Evolutionary conservation across 208 protist species (phyloP), one percentile per base, ranked within the genome.

Genomic region (Wallacemonas sp.): DNA sequence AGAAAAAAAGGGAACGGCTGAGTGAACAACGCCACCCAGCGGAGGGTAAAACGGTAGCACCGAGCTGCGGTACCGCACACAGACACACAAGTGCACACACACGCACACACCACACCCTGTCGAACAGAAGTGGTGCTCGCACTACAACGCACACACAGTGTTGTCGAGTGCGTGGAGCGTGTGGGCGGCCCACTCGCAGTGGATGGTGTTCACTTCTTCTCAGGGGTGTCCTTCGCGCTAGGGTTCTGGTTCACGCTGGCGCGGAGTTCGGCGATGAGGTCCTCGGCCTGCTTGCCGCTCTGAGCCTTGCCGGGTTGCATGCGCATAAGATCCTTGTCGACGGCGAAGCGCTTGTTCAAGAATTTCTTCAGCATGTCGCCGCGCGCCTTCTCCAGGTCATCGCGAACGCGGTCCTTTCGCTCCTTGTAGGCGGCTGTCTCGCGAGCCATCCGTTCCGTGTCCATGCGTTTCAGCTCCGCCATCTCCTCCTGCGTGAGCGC

Each of bases 281-380:
- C 91, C 8, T 96, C 87, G 10, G 87, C 74, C 15, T 79, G 88
- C 73, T 96, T 96, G 22, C 87, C 91, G 52, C 85, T 92, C 52
- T 89, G 83, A 19, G 57, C 73, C 52, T 79, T 83, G 42, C 91
- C 91, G 1, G 91, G 91, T 70, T 96, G 91, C 91, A 96, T 96
- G 58, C 91, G 85, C 83, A 89, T 83, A n/a, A 96, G 73, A 48
- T 96, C 87, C 79, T 96, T 93, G 71, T 96, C 87, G n/a, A 96
- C 91, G 13, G 86, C 84, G 64, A 91, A 96, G 15, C 91, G 82
- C 60, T 96, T 96, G 73, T 96, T 96, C 12, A 96, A 58, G 73
- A 96, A 96, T 74, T 96, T 96, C 59, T 96, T 96, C 24, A 96
- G 76, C 91, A 96, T 96, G 46, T 96, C 91, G 32, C 79, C 87